These are phyloP conservation scores for Trypanosoma avium DNA, from an alignment of 208 protist species.

Conservation along the genomic window DNA sequence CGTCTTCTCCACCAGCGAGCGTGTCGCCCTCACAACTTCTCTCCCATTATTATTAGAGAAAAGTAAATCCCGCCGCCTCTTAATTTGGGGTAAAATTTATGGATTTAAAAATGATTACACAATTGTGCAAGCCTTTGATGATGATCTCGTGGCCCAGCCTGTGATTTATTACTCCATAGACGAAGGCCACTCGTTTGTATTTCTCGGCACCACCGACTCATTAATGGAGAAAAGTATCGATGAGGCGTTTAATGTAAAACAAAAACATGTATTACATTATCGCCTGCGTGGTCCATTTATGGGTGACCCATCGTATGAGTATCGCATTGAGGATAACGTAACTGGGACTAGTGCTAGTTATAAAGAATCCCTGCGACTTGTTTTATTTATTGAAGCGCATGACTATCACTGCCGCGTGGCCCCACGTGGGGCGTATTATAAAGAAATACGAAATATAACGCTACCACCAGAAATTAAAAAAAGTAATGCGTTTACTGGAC, in stretches of 20 bases:
- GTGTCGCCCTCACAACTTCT: slow-evolving; percentile 66
- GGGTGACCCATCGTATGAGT: slow-evolving; percentile 87
- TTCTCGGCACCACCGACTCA: slow-evolving; percentile 75
- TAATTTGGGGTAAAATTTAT: slow-evolving; percentile 85
- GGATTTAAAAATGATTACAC: slow-evolving; percentile 85
- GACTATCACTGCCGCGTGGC: slow-evolving; percentile 83
- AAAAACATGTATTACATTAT: slow-evolving; percentile 65
- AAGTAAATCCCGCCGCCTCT: slow-evolving; percentile 60
- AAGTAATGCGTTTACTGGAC: slow-evolving; percentile 61
- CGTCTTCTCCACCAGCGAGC: slow-evolving; percentile 71
- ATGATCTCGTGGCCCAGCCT: slow-evolving; percentile 71
- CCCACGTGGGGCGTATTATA: slow-evolving; percentile 78
- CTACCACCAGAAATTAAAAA: slow-evolving; percentile 40
- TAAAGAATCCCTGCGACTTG: slow-evolving; percentile 81
- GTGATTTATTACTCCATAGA: slow-evolving; percentile 85
- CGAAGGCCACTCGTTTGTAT: slow-evolving; percentile 74
- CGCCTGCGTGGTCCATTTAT: slow-evolving; percentile 77
- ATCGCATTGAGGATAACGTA: slow-evolving; percentile 51
- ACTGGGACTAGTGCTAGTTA: slow-evolving; percentile 33
- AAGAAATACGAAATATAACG: slow-evolving; percentile 36
- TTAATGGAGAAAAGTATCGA: slow-evolving; percentile 39
- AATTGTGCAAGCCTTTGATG: slow-evolving; percentile 73
- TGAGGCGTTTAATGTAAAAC: slow-evolving; percentile 41
- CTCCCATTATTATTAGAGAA: slow-evolving; percentile 65
- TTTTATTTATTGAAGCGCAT: slow-evolving; percentile 79